Base-by-base conservation (phyloP, 2,329 filamentous ascomycete genomes). In the Cordyceps pruinosa region DNA sequence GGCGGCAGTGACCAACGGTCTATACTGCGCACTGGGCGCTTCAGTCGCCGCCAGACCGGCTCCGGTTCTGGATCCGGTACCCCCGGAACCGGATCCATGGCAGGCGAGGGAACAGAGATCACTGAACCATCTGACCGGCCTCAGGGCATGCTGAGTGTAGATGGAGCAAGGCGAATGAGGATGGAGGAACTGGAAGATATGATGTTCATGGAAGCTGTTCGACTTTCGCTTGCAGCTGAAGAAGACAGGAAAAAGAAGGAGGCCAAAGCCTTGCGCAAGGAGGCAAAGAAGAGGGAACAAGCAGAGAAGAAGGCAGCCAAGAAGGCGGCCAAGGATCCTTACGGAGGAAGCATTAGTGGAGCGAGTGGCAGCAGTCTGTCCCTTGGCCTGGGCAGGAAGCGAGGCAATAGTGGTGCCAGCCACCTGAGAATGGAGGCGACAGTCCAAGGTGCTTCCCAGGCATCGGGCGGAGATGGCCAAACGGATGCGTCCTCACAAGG, bases 131-230 rank as follows among this genome's bases (percentile, higher is more conserved):
- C 57, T 10, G 66, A 65, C 30, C 60, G 63, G 35, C 60, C 59
- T 4, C 61, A 65, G 17, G 60, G 64, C 0, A 53, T 12, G 0
- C 35, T 66, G 2, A 62, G 59, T 37, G 51, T 62, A 3, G 63
- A 64, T 10, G 64, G 63, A 15, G 65, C 65, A 56, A 66, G 76
- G 58, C 71, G 78, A 46, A 69, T 68, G 57, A 80, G 90, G 30
- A 84, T 95, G 68, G 90, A 95, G 23, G 92, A 97, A 64, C 79
- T 97, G 0, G 94, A 99, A 69, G 93, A 96, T 49, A 89, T 99
- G 77, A 99, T 99, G 94, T 91, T 97, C 78, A 90, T 94, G 79
- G 94, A 99, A 70, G 94, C 94, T 0, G 95, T 99, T 48, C 81
- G 94, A 39, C 72, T 96, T 30, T 96, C 91, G 48, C 77, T 99